phyloP scores from a whole-genome alignment of 208 protist genomes.

The Strigomonas culicis region DNA sequence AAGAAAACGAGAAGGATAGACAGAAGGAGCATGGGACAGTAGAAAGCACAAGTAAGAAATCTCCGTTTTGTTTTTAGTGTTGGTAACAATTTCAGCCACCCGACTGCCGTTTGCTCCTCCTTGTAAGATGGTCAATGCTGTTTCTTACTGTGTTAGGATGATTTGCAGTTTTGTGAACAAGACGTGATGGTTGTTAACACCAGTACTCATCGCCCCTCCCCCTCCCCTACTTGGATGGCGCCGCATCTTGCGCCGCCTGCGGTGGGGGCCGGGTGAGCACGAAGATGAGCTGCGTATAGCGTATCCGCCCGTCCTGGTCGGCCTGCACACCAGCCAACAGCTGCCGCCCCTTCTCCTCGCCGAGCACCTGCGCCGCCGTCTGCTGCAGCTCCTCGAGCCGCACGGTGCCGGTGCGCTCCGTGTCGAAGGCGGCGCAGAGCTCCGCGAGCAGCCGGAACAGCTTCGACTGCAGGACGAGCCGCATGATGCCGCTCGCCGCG shows the following conservation, averaged over 20 bases:
- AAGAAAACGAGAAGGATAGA: no score
- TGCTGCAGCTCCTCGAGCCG: conserved; percentile 46
- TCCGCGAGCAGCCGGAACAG: conserved; percentile 55
- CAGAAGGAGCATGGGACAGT: no score
- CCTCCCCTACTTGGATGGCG: not conserved
- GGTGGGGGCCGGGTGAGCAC: conserved; percentile 59
- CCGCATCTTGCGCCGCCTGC: not conserved
- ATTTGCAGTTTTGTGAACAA: no score
- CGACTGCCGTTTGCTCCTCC: no score
- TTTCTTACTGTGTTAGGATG: no score
- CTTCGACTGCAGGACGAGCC: conserved; percentile 54
- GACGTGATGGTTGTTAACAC: not conserved
- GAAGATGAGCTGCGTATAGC: conserved; percentile 64
- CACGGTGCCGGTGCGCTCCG: conserved; percentile 51
- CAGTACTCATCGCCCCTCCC: not conserved
- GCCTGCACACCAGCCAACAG: conserved; percentile 59
- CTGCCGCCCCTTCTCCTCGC: conserved; percentile 40
- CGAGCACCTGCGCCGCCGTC: conserved; percentile 53
- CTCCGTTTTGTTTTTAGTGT: no score
- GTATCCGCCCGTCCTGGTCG: conserved; percentile 70
- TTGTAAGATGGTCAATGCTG: no score
- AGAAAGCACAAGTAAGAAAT: no score
- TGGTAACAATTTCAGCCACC: no score
- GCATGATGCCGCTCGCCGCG: conserved; percentile 23
- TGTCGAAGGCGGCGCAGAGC: conserved; percentile 73